Base-by-base conservation (phyloP, 805 yeast genomes). In the Teunomyces cretensis region DNA sequence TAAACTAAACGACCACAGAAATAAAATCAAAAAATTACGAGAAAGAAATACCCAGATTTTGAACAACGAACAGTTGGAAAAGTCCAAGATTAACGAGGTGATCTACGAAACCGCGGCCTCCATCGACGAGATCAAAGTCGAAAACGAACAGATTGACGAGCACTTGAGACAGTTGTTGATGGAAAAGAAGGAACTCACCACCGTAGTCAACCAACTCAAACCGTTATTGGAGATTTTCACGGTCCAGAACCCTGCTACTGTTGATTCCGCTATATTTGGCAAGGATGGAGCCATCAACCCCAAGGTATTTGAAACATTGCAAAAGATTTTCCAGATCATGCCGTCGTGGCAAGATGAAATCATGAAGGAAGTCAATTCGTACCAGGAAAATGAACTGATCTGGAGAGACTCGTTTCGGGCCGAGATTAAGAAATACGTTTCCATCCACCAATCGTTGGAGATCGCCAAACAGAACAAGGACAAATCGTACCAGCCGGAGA, bases 331-430 rank as follows among this genome's bases (percentile, higher is more conserved):
- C 35, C 46, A 48, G 19, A 43, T 65, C n/a, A 51, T 49, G 35
- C 75, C 75, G 9, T 57, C 60, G 4, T 71, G 76, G 76, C 57
- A 56, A 32, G 50, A 48, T 11, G 70, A 67, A 15, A 52, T 70
- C 14, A 39, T 48, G 42, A 52, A 53, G 6, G 73, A 67, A 40
- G 47, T 65, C 9, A 61, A 54, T 8, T 32, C 44, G 32, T 52
- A 56, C 40, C 55, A 55, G 30, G 56, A 58, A 16, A 45, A 57
- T 19, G 75, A 70, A 30, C 42, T 45, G 9, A 54, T 60, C 9
- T 72, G 75, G 74, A 58, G 51, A 30, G 52, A 51, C 1, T 49
- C 57, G 13, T 70, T 59, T 52, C 56, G 57, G 39, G 46, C 49
- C 2, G 71, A 62, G 28, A 56, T 71, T 30, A 54, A 62, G 32